Conservation (phyloP, 2,329 filamentous ascomycete genomes). For the Bimuria novae-zelandiae region DNA sequence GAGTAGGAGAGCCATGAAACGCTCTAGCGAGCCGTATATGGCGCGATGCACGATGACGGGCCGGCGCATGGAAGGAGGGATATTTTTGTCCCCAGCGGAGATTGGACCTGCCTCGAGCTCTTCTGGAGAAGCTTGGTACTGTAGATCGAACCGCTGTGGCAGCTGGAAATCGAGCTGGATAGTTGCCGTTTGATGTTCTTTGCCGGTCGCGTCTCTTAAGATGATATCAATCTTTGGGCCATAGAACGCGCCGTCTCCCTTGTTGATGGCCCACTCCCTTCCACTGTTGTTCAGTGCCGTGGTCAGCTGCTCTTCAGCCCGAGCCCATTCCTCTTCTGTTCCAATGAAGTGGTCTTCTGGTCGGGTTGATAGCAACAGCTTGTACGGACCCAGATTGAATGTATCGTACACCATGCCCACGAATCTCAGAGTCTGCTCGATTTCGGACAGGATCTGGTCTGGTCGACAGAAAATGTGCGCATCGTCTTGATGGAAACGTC, state of each 20-base stretch:
- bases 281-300: conserved; percentile 66
- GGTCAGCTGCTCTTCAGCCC: conserved; percentile 69
- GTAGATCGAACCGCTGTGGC: conserved; percentile 77
- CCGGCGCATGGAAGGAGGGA: conserved; percentile 34
- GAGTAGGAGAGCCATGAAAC: conserved; percentile 82
- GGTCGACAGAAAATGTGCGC: conserved; percentile 88
- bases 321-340: conserved; percentile 69
- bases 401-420: conserved; percentile 73
- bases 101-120: conserved; percentile 61
- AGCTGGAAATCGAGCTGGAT: conserved; percentile 91
- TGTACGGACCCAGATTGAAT: conserved; percentile 72
- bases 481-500: conserved; percentile 89
- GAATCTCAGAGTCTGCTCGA: conserved; percentile 73
- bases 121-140: conserved; percentile 72
- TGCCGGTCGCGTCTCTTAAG: conserved; percentile 73
- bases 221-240: conserved; percentile 92
- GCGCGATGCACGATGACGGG: conserved; percentile 86
- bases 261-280: conserved; percentile 73
- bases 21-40: conserved; percentile 81
- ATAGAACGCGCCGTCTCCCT: conserved; percentile 87
- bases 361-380: conserved; percentile 77
- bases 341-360: conserved; percentile 80
- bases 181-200: conserved; percentile 86
- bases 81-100: conserved; percentile 47
- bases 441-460: conserved; percentile 74